Base-by-base conservation (phyloP, 177 flowering plant genomes). In the Telopea speciosissima region DNA sequence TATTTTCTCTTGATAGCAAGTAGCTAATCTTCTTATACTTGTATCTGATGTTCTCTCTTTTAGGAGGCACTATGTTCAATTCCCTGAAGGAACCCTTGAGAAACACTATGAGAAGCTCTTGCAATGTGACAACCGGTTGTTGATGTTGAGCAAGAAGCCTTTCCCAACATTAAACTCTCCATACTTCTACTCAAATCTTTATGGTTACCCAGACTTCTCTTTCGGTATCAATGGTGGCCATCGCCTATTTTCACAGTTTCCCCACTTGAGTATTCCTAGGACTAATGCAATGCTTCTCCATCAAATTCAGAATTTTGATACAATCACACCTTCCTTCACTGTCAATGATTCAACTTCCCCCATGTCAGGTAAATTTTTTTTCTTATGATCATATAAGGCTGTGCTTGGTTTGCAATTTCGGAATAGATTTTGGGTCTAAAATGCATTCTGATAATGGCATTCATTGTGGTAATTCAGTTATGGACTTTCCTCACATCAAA, bases 21-120 rank as follows among this genome's bases (percentile, higher is more conserved):
- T 31, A 31, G n/a, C n/a, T n/a, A n/a, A n/a, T n/a, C n/a, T n/a
- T n/a, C n/a, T n/a, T n/a, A n/a, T n/a, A n/a, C n/a, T 31, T 31
- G 5, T 31, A 31, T 31, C 62, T n/a, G 1, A 22, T 71, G 25
- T 49, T 65, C 22, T 28, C 67, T 66, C 2, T 79, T 19, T 6
- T 73, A 88, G 93, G 87, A 82, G 83, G 68, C 90, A 89, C 56
- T 72, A 26, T 63, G 66, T 87, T 42, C 31, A 60, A 69, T 85
- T 85, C 73, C 81, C 84, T 31, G 77, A 83, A 10, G 88, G 87
- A 63, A 67, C 61, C 0, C 78, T 89, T 10, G 83, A 83, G 42
- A 82, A 70, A 54, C 83, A 71, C 67, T 82, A 73, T 45, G 82
- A 79, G 70, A 85, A 81, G 75, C 79, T 89, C 56, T 36, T 87